Base-by-base conservation (phyloP, 2,329 filamentous ascomycete species). In the Colletotrichum sublineola region DNA sequence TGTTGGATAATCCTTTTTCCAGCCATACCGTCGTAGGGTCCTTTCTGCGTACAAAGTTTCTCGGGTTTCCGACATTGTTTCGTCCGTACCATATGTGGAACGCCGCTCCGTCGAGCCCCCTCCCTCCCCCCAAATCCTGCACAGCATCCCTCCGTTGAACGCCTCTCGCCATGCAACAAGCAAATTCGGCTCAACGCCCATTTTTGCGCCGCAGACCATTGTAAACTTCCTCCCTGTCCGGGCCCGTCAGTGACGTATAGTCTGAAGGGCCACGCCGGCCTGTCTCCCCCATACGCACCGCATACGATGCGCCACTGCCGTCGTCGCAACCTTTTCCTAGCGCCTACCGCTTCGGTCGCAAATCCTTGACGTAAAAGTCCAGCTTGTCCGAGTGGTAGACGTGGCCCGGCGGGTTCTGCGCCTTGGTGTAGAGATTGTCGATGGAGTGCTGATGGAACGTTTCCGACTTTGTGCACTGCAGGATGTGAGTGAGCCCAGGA, bases 401-500 rank as follows among this genome's bases (percentile, higher is more conserved):
- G 80, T 94, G 92, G 0, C 92, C 92, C 0, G 83, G 79, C 0
- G 91, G 92, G 63, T 90, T 86, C 63, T 88, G 83, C 1, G 94
- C 94, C 77, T 92, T 90, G 0, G 93, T 94, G 79, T 97, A 97
- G 1, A 97, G 88, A 76, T 95, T 92, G 36, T 89, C 86, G 65
- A 89, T 84, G 1, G 81, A 80, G 74, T 91, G 89, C 74, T 92
- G 94, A 80, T 99, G 96, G 80, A 99, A 99, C 0, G 97, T 88
- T 1, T 94, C 93, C 0, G 89, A 88, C 73, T 95, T 89, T 3
- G 84, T 91, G 82, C 96, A 99, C 52, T 91, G 88, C 56, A 97
- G 85, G 44, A 99, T 92, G n/a, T 94, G 90, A 74, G 93, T 91
- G 76, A 98, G 87, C 0, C 96, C 96, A 0, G 96, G 96, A 0